Evolutionary conservation across 495 filamentous ascomycete genomes (phyloP).

Genomic region (Tuber brumale): DNA sequence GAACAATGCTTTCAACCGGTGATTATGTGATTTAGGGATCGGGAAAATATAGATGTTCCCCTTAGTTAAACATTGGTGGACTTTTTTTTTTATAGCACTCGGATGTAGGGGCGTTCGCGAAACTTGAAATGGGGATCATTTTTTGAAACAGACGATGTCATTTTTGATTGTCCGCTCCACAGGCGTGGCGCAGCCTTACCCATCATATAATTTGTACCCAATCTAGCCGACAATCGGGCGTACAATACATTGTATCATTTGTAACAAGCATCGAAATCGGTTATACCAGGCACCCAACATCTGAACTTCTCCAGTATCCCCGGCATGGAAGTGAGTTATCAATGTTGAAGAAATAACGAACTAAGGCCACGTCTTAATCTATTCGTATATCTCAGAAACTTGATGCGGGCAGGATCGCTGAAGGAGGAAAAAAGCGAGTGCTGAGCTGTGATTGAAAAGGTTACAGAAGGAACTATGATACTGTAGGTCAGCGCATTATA

Average conservation of each 20-base stretch:
- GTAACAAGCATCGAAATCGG: neutral
- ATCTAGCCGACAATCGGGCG: neutral
- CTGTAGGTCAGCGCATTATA: neutral
- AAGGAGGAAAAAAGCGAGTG: neutral
- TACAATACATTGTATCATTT: neutral
- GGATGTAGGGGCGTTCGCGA: neutral
- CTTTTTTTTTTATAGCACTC: neutral
- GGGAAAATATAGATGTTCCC: neutral
- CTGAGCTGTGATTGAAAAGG: neutral
- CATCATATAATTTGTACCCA: neutral
- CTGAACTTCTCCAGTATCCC: neutral
- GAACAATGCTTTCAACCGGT: slow-evolving; percentile 55
- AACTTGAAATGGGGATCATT: neutral
- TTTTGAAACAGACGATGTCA: neutral
- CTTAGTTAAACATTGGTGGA: neutral
- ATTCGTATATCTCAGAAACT: too few relatives aligned
- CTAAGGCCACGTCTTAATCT: neutral
- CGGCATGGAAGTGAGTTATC: neutral
- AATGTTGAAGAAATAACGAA: neutral
- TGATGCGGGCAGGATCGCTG: neutral
- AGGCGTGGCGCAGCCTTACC: neutral
- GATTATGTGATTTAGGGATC: neutral
- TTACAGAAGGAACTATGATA: neutral
- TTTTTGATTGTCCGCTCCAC: neutral
- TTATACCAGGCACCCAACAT: neutral